Base-by-base conservation (phyloP, 2,329 filamentous ascomycete genomes). In the Albifimbria verrucaria region DNA sequence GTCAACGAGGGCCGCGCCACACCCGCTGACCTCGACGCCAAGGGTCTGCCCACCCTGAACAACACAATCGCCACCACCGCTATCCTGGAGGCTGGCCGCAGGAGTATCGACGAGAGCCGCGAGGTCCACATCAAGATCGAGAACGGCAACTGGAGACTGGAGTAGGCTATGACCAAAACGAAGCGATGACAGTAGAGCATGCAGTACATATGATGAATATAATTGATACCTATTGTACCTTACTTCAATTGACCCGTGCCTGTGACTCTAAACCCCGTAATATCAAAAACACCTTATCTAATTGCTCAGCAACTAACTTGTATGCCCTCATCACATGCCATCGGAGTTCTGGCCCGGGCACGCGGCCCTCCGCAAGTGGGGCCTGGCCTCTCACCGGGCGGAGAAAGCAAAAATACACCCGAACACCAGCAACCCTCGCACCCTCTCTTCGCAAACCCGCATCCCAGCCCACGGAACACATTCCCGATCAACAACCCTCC, bases 1-100 rank as follows among this genome's bases (percentile, higher is more conserved):
- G 77, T 97, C 50, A 95, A 94, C 65, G 83, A 88, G 25, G 88
- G 89, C 21, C 78, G 80, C 43, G 77, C 87, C 47, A 90, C 82
- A 49, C 79, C 93, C 1, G 86, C 86, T 23, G 86, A 92, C 58
- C 78, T 97, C 26, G 92, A 97, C 62, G 80, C 80, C 60, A 86
- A 92, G 63, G 88, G 89, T 0, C 72, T 97, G 58, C 92, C 92
- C 1, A 97, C 93, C 11, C 73, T 97, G 60, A 84, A 80, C 68
- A 97, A 97, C 70, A 97, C 92, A 0, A 86, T 96, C 62, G 90
- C 90, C 15, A 97, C 92, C 1, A 95, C 91, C 9, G 92, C 92
- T 1, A 96, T 97, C 58, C 77, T 97, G 52, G 88, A 97, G 72
- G 92, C 92, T 1, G 92, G 93, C 0, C 78, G 92, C 59, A 80